phyloP scores from a whole-genome alignment of 345 rosid species.

The Luvunga scandens region DNA sequence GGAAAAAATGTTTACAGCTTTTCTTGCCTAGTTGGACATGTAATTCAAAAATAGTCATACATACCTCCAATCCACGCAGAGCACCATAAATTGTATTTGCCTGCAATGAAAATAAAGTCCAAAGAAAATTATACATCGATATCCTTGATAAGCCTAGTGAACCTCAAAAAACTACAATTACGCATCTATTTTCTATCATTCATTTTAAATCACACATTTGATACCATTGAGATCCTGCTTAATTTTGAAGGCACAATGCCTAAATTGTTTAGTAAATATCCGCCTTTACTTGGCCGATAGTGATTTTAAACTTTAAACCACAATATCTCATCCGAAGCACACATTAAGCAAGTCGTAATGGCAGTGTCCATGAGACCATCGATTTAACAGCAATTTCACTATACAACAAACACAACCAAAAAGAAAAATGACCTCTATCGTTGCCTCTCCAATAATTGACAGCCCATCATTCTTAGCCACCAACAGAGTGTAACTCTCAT shows the following conservation, averaged over 20 bases:
- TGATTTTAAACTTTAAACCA: not conserved
- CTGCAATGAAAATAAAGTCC: conserved; percentile 35
- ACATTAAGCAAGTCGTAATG: not conserved
- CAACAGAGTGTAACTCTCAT: conserved; percentile 52
- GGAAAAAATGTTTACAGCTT: not conserved
- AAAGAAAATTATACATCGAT: not conserved
- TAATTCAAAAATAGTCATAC: conserved; percentile 10
- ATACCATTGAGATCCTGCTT: not conserved
- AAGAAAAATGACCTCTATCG: conserved; percentile 55
- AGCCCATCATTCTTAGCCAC: conserved; percentile 46
- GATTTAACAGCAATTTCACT: not conserved
- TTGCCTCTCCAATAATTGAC: conserved; percentile 56
- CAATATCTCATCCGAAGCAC: not conserved
- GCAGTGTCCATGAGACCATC: not conserved
- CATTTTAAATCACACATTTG: not conserved
- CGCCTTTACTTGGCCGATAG: not conserved
- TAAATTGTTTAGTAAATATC: not conserved
- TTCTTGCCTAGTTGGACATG: not conserved
- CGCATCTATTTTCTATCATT: not conserved
- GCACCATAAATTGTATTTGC: conserved; percentile 90
- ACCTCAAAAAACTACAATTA: not conserved
- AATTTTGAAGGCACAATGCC: not conserved
- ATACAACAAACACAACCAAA: not conserved
- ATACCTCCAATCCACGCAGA: conserved; percentile 88
- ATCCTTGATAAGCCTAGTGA: not conserved